A percentile compares a stretch with the other conserved stretches of the same genome.
These are phyloP conservation scores for Kwoniella europaea DNA, from an alignment of 768 basidiomycete genomes.

Conservation along the genomic window DNA sequence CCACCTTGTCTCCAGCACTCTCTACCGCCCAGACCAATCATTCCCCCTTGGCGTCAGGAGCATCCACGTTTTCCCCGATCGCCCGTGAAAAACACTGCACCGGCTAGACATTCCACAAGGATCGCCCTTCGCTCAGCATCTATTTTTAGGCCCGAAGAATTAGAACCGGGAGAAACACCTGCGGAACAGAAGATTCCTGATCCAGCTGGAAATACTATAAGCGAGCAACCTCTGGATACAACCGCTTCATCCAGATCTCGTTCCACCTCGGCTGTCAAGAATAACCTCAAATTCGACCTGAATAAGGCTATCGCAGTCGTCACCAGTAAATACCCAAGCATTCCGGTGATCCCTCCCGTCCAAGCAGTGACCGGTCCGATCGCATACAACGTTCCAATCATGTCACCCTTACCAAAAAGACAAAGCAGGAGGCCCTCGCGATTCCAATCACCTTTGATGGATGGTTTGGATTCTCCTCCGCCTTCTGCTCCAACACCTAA, in stretches of 20 bases:
- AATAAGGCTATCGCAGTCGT: not conserved
- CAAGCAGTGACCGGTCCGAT: not conserved
- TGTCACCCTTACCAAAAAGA: slow-evolving; percentile 7
- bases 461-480: not conserved
- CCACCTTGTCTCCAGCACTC: no score
- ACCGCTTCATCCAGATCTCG: no score
- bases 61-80: not conserved
- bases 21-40: not conserved
- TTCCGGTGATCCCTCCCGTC: not conserved
- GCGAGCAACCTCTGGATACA: no score
- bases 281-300: not conserved
- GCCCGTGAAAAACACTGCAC: not conserved
- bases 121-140: not conserved
- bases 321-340: not conserved
- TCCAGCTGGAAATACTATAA: no score
- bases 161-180: not conserved
- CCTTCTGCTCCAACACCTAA: slow-evolving; percentile 7
- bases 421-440: not conserved
- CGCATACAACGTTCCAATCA: not conserved
- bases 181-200: no score
- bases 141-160: not conserved
- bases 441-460: slow-evolving; percentile 6
- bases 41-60: not conserved
- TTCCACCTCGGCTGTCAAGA: no score
- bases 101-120: not conserved